Evolutionary conservation across 73 alveolate genomes (phyloP), one percentile per base, ranked within the genome.

Genomic region (Paramecium primaurelia): DNA sequence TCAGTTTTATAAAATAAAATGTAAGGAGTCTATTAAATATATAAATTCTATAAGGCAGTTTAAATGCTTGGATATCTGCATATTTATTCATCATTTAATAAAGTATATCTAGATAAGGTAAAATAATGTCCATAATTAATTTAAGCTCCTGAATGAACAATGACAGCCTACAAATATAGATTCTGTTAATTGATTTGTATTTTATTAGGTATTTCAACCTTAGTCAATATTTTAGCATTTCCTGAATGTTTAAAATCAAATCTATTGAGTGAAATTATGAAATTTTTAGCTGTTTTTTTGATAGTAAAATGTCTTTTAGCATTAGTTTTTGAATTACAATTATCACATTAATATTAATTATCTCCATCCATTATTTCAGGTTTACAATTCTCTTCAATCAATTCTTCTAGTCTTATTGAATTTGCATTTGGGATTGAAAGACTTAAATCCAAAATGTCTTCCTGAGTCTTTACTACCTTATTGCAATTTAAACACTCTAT

Each of bases 311-410:
- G 51, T 32, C 84, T 28, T 68, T 68, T 68, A 8, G 84, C 84
- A 32, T 32, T 34, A 9, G 84, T 68, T 28, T 68, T 68, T 26
- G 40, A 8, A 8, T 68, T 34, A 68, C 84, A 68, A 32, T 68
- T 68, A 28, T 68, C 84, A 68, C 84, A 68, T 68, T 68, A 68
- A 68, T 68, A 68, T 34, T 68, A 32, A 26, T 68, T 68, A 68
- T 68, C 84, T 3, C 84, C 84, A 68, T 68, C 84, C 84, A 68
- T 32, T 11, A 68, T 68, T 25, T 68, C 84, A 68, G 84, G 51
- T 68, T 68, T 32, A 28, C 84, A 32, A 68, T 68, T 68, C 8
- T 32, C 20, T 68, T 68, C 51, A 32, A 68, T 26, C 84, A 68
- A 68, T 12, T 68, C 84, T 12, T 28, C 47, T 8, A 68, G 84